phyloP scores from a whole-genome alignment of 2,329 filamentous ascomycete species.

The Aspergillus latus region DNA sequence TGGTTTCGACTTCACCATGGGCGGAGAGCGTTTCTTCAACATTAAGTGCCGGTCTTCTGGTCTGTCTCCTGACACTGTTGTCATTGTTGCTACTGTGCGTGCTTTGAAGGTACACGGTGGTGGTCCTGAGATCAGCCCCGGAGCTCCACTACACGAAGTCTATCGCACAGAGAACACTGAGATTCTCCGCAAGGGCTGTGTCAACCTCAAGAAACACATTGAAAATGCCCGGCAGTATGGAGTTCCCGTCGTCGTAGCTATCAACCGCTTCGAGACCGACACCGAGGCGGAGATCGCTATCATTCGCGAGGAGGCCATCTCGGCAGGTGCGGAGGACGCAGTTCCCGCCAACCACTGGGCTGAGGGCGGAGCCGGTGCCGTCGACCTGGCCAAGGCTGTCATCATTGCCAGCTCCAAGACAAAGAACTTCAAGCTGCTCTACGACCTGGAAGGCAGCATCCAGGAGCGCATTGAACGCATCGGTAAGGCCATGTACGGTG shows the following conservation, averaged over 20 bases:
- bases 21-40: slow-evolving; percentile 99
- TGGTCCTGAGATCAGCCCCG: slow-evolving; percentile 87
- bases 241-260: slow-evolving; percentile 90
- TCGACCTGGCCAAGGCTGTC: slow-evolving; percentile 84
- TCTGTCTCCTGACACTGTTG: slow-evolving; percentile 86
- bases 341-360: slow-evolving; percentile 96
- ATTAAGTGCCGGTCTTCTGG: slow-evolving; percentile 98
- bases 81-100: slow-evolving; percentile 92
- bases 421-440: slow-evolving; percentile 85
- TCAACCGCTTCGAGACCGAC: slow-evolving; percentile 95
- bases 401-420: slow-evolving; percentile 79
- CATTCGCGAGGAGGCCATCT: slow-evolving; percentile 84
- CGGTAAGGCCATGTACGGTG: slow-evolving; percentile 91
- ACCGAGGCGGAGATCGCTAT: slow-evolving; percentile 88
- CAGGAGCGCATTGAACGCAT: slow-evolving; percentile 90
- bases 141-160: slow-evolving; percentile 77
- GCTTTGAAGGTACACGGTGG: slow-evolving; percentile 97
- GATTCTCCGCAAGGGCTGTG: slow-evolving; percentile 81
- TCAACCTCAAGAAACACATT: slow-evolving; percentile 96
- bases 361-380: slow-evolving; percentile 84
- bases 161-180: slow-evolving; percentile 95
- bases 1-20: slow-evolving; percentile 99
- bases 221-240: slow-evolving; percentile 85
- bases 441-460: slow-evolving; percentile 73
- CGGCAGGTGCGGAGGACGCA: slow-evolving; percentile 90